Percentiles rank a stretch among this genome's conserved stretches.
phyloP scores from a whole-genome alignment of 2,329 filamentous ascomycete genomes.

The Apiospora aurea region DNA sequence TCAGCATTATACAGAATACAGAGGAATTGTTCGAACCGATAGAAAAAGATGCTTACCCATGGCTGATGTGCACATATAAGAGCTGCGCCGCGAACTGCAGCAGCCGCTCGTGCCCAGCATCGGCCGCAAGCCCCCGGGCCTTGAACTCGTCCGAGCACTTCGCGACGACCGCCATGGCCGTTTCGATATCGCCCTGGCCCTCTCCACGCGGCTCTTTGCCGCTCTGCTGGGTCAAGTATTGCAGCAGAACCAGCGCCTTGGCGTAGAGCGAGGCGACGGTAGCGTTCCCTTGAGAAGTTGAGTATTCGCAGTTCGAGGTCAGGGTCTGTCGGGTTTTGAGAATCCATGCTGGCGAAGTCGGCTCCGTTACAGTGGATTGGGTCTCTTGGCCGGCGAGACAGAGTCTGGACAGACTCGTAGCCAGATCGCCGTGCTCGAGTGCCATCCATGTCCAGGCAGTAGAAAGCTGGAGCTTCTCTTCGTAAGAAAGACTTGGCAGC shows the following conservation, averaged over 20 bases:
- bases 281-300: conserved; percentile 57
- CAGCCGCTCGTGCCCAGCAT: conserved; percentile 64
- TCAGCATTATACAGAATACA: neutral
- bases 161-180: conserved; percentile 53
- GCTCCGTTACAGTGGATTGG: conserved; percentile 30
- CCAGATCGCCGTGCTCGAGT: conserved; percentile 52
- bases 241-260: conserved; percentile 69
- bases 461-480: conserved; percentile 54
- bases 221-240: conserved; percentile 64
- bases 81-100: conserved; percentile 74
- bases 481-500: conserved; percentile 34
- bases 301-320: conserved; percentile 59
- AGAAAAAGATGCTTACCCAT: conserved; percentile 51
- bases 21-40: neutral
- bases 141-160: conserved; percentile 52
- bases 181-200: conserved; percentile 62
- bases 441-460: conserved; percentile 73
- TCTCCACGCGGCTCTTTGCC: conserved; percentile 52
- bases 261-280: conserved; percentile 61
- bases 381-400: conserved; percentile 47
- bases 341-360: conserved; percentile 46
- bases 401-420: conserved; percentile 47
- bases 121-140: conserved; percentile 42
- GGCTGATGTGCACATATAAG: conserved; percentile 69
- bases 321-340: conserved; percentile 64